These are phyloP conservation scores for Leccinellum albellum DNA, from an alignment of 768 basidiomycete species.

Conservation along the genomic window DNA sequence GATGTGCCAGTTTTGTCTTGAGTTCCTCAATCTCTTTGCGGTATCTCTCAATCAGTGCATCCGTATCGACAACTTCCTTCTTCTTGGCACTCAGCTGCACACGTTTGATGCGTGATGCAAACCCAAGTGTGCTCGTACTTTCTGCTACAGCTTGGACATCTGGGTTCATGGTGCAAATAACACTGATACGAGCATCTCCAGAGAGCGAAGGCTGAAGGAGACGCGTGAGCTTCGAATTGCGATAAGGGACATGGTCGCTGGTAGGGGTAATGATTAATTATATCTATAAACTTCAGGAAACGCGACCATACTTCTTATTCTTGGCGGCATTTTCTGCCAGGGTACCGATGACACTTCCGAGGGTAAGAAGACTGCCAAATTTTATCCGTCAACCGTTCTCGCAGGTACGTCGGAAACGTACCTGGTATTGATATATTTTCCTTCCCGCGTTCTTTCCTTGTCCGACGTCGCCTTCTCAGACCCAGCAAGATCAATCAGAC, in stretches of 20 bases:
- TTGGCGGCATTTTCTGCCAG: constrained; percentile 83
- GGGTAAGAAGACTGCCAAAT: constrained; percentile 69
- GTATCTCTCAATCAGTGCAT: constrained; percentile 91
- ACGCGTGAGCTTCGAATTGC: constrained; percentile 92
- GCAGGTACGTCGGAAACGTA: constrained; percentile 18
- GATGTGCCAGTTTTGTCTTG: constrained; percentile 64
- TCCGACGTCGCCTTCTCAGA: constrained; percentile 95
- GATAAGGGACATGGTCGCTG: constrained; percentile 89
- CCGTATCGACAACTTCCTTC: constrained; percentile 91
- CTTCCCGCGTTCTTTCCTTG: constrained; percentile 93
- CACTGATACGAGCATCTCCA: constrained; percentile 92
- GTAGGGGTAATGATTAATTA: neutral
- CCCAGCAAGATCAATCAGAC: constrained; percentile 92
- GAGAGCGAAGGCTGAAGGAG: constrained; percentile 93
- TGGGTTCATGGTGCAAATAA: constrained; percentile 94
- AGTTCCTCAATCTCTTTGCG: constrained; percentile 92
- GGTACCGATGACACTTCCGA: constrained; percentile 90
- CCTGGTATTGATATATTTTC: constrained; percentile 95
- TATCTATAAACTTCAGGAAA: neutral
- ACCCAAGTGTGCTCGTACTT: constrained; percentile 83
- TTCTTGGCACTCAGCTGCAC: constrained; percentile 86
- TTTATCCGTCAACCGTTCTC: neutral
- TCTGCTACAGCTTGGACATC: constrained; percentile 75
- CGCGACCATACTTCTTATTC: constrained; percentile 53
- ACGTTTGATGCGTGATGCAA: constrained; percentile 88